These are phyloP conservation scores for Penicillium sp. DNA, from an alignment of 2,329 filamentous ascomycete species.

Conservation along the genomic window DNA sequence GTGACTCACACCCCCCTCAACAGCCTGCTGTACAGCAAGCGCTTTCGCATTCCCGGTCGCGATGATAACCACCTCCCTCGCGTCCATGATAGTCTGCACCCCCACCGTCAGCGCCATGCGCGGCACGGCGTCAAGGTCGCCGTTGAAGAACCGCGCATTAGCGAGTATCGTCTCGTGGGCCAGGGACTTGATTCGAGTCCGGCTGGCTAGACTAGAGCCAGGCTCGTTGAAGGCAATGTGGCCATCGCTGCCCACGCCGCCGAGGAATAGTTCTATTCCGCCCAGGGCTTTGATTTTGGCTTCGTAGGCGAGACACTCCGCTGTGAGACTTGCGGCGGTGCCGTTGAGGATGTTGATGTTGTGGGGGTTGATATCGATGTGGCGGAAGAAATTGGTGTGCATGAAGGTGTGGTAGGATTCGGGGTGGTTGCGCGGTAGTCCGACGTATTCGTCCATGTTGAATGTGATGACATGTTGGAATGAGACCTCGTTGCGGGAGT, in stretches of 20 bases:
- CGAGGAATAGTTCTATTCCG: constrained; percentile 1
- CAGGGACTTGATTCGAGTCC: constrained; percentile 3
- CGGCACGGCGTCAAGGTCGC: background rate
- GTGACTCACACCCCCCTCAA: background rate
- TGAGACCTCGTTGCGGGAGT: background rate
- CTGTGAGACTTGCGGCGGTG: background rate
- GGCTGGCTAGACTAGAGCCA: constrained; percentile 1
- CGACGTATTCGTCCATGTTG: constrained; percentile 3
- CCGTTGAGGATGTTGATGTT: background rate
- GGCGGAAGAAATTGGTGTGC: background rate
- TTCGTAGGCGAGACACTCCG: background rate
- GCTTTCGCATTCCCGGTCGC: background rate
- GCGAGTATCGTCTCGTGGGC: background rate
- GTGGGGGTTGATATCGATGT: background rate
- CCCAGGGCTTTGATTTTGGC: background rate
- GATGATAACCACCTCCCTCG: background rate
- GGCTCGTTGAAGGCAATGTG: constrained; percentile 2
- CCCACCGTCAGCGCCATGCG: constrained; percentile 2
- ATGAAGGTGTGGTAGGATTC: constrained; percentile 2
- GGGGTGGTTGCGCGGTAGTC: background rate
- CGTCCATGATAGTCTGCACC: constrained; percentile 2
- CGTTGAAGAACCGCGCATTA: background rate
- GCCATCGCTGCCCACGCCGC: background rate
- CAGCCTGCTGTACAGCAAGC: background rate
- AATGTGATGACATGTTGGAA: constrained; percentile 1